phyloP scores from a whole-genome alignment of 768 basidiomycete species.

The Tephrocybe sp. region DNA sequence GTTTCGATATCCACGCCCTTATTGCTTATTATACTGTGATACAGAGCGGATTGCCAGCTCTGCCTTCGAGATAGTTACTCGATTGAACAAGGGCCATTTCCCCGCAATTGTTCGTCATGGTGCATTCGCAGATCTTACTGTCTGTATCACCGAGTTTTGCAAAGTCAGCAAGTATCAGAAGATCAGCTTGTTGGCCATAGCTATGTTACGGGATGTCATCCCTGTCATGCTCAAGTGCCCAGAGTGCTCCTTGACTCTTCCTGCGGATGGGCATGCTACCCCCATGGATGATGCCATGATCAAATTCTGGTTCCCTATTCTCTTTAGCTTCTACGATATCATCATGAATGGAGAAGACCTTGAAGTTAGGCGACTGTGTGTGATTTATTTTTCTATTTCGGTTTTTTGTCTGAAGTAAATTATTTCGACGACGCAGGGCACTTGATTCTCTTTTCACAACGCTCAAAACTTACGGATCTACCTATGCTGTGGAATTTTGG shows the following conservation, averaged over 20 bases:
- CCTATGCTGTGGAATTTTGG: slow-evolving; percentile 94
- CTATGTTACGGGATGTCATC: slow-evolving; percentile 92
- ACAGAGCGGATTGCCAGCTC: slow-evolving; percentile 87
- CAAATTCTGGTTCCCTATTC: slow-evolving; percentile 93
- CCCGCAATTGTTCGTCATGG: slow-evolving; percentile 88
- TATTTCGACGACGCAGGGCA: slow-evolving; percentile 50
- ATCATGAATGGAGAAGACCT: slow-evolving; percentile 99
- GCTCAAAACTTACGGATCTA: slow-evolving; percentile 82
- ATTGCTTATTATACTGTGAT: slow-evolving; percentile 2
- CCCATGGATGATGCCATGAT: slow-evolving; percentile 84
- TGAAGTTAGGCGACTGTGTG: slow-evolving; percentile 94
- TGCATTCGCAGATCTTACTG: slow-evolving; percentile 92
- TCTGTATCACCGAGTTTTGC: slow-evolving; percentile 98
- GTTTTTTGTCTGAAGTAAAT: slow-evolving; percentile 7
- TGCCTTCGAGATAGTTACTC: slow-evolving; percentile 94
- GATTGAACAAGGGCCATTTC: slow-evolving; percentile 90
- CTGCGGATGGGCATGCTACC: slow-evolving; percentile 25
- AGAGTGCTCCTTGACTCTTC: slow-evolving; percentile 46
- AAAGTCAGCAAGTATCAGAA: slow-evolving; percentile 99
- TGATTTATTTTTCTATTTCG: slow-evolving; percentile 11
- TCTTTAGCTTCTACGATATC: slow-evolving; percentile 99
- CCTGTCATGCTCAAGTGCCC: slow-evolving; percentile 86
- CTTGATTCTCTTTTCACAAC: slow-evolving; percentile 96
- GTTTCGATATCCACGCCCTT: not conserved
- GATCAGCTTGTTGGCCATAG: slow-evolving; percentile 93